These are phyloP conservation scores for Allium fistulosum DNA, from an alignment of 106 monocot species.

Conservation along the genomic window DNA sequence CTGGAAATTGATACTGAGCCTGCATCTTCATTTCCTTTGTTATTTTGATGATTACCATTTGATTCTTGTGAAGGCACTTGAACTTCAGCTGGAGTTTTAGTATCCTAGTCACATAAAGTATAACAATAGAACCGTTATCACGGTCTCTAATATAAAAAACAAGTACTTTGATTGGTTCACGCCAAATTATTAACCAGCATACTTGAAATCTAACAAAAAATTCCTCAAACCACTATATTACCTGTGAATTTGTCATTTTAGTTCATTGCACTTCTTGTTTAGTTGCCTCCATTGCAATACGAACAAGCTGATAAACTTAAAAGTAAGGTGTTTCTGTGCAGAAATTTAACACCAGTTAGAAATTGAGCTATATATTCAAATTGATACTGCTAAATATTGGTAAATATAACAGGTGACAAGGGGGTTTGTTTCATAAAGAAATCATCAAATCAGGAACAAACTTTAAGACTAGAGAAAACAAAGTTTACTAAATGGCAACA, in stretches of 20 bases:
- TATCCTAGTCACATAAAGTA: constrained; percentile 27
- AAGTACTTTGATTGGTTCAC: not conserved
- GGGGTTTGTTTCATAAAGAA: too few species aligned
- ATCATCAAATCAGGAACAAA: too few species aligned
- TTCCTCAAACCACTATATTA: not conserved
- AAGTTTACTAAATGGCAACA: too few species aligned
- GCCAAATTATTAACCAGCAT: not conserved
- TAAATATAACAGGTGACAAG: too few species aligned
- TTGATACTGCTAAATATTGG: too few species aligned
- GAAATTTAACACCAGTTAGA: too few species aligned
- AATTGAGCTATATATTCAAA: too few species aligned
- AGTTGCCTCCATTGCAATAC: not conserved
- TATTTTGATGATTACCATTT: constrained; percentile 45
- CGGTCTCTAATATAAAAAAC: not conserved
- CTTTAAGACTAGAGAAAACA: too few species aligned
- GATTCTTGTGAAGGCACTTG: constrained; percentile 38
- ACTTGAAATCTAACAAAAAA: not conserved
- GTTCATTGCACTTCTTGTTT: constrained; percentile 3
- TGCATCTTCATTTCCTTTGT: constrained; percentile 42
- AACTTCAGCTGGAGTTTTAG: constrained; percentile 36
- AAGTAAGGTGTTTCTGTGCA: too few species aligned
- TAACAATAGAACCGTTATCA: too few species aligned
- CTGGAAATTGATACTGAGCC: constrained; percentile 45
- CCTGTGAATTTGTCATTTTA: constrained; percentile 22
- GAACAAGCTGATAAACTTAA: too few species aligned